These are phyloP conservation scores for Entophlyctis luteolus DNA, from an alignment of 192 early-diverging fungal genomes.

Conservation along the genomic window DNA sequence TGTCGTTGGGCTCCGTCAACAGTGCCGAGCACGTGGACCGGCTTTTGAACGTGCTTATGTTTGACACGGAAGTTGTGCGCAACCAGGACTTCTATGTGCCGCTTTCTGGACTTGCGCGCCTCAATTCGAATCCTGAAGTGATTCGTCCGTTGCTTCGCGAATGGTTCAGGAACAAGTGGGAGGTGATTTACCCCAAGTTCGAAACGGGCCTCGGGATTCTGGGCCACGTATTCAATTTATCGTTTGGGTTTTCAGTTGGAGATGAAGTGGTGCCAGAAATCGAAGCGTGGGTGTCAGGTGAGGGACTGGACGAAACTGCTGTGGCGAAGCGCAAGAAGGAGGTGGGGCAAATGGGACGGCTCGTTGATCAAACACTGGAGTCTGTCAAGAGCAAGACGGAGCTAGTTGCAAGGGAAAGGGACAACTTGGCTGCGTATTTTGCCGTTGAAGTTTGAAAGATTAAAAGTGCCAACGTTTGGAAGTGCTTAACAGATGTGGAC, in stretches of 20 bases:
- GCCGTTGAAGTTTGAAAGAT: not conserved
- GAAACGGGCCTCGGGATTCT: not conserved
- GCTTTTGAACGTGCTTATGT: conserved; percentile 66
- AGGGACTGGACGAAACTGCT: conserved; percentile 10
- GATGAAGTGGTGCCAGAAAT: conserved; percentile 17
- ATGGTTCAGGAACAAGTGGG: conserved; percentile 27
- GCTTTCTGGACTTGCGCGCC: not conserved
- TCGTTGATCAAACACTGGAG: conserved; percentile 6
- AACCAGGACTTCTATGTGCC: conserved; percentile 14
- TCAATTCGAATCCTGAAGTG: not conserved
- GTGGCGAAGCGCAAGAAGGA: conserved; percentile 21
- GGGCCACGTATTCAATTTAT: conserved; percentile 1
- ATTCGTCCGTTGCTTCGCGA: conserved; percentile 20
- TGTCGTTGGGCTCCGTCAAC: conserved; percentile 46
- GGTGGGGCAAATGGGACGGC: not conserved
- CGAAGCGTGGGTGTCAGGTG: conserved; percentile 16
- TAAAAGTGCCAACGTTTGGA: too few species aligned
- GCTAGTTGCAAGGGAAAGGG: conserved; percentile 1
- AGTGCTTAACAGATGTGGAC: too few species aligned
- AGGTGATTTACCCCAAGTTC: not conserved
- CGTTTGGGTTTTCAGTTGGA: not conserved
- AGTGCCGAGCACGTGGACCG: conserved; percentile 46
- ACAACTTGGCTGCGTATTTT: conserved; percentile 7
- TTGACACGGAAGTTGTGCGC: conserved; percentile 60
- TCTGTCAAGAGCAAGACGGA: conserved; percentile 6